Conservation (phyloP, 2,329 filamentous ascomycete genomes). For the Aspergillus sergii region DNA sequence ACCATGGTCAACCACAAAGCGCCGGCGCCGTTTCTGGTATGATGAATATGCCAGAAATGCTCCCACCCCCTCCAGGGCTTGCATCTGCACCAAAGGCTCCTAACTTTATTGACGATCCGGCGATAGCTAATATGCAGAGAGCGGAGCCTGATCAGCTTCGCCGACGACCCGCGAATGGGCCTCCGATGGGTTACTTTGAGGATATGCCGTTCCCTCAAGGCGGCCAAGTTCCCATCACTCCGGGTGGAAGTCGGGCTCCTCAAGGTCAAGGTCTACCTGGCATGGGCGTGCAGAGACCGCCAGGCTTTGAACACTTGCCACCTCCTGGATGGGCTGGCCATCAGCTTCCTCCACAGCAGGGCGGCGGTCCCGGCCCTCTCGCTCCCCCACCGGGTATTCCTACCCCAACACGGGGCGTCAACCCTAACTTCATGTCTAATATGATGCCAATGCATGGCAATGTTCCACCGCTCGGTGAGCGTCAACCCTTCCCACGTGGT, state of each 20-base stretch:
- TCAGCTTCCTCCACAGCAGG: constrained; percentile 39
- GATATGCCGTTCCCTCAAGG: constrained; percentile 42
- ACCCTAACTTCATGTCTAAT: constrained; percentile 39
- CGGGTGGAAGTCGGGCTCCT: constrained; percentile 35
- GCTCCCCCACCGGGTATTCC: constrained; percentile 44
- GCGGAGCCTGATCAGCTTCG: constrained; percentile 41
- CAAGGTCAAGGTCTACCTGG: constrained; percentile 36
- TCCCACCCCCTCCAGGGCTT: constrained; percentile 38
- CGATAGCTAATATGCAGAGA: constrained; percentile 46
- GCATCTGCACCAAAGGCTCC: constrained; percentile 37
- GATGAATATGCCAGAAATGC: constrained; percentile 39
- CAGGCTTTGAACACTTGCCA: constrained; percentile 47
- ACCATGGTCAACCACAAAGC: constrained; percentile 31
- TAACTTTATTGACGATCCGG: constrained; percentile 47
- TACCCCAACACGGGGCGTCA: constrained; percentile 39
- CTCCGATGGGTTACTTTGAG: constrained; percentile 44
- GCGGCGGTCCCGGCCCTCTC: constrained; percentile 35
- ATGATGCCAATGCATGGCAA: constrained; percentile 40
- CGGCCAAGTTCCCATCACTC: constrained; percentile 38
- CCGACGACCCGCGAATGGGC: constrained; percentile 41
- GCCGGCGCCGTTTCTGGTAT: constrained; percentile 36
- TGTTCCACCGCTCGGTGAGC: constrained; percentile 38
- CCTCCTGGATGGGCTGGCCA: constrained; percentile 43
- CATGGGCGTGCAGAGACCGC: constrained; percentile 47
- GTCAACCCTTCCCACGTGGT: constrained; percentile 41